Base-by-base conservation (phyloP, 805 yeast species). In the Ogataea trehaloabstinens region DNA sequence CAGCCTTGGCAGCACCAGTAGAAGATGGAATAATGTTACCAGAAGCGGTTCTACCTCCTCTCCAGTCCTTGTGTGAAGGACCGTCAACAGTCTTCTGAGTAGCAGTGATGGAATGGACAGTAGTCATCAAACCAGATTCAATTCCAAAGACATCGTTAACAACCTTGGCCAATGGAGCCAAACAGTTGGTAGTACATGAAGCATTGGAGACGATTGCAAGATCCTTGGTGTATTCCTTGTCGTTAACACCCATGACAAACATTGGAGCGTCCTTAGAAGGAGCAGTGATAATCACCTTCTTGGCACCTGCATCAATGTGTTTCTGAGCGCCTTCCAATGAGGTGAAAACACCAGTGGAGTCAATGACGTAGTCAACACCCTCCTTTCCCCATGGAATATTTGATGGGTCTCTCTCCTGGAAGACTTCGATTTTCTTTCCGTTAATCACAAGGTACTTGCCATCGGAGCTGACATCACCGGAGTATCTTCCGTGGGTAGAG, bases 1-100 rank as follows among this genome's bases (percentile, higher is more conserved):
- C 96, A 53, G 95, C 95, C 82, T 88, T 88, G 63, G 96, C 96
- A 60, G 96, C 96, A 81, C 96, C 96, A 50, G 96, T 88, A 49
- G 95, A 85, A 28, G 95, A 86, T 63, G 96, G 96, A 56, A 88
- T 88, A 68, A 88, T 85, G 84, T 88, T 88, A 65, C 90, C 95
- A 48, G 91, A 83, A 65, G 95, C 95, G 58, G 95, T 84, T 76
- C 96, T 85, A 69, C 96, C 96, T 68, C 96, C 95, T 81, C 96
- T 84, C 96, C 96, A 88, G 78, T 88, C 96, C 80, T 88, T 88
- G 80, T 82, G 88, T 67, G 95, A 86, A 60, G 96, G 95, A 73
- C 96, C 96, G 68, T 88, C 96, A 52, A 88, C 96, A 48, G 95
- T 84, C 82, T 88, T 88, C 73, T 88, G 96, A 60, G 96, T 85